Base-by-base conservation (phyloP, 139 green algal genomes). In the Ulvella scutata region DNA sequence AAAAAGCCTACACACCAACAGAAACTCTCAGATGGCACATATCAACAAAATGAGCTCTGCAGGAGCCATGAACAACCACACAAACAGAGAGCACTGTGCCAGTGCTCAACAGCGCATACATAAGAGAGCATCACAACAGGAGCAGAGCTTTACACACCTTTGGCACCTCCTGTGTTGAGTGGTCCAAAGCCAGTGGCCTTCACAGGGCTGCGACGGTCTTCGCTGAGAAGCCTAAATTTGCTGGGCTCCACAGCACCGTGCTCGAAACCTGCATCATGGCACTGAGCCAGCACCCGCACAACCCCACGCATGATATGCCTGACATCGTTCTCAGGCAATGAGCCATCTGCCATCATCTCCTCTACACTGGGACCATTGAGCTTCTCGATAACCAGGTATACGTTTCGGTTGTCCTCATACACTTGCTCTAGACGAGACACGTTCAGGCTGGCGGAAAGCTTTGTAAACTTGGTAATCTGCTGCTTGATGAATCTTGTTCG, bases 341-440 rank as follows among this genome's bases (percentile, higher is more conserved):
- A 23, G 44, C 44, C 10, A 62, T 62, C 44, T 23, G 33, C 7
- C n/a, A 26, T 31, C 9, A 62, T 28, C 44, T 62, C 44, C n/a
- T 23, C 44, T 4, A 62, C n/a, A 6, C 9, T 36, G 29, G 44
- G 44, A 4, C 44, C 44, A 28, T 26, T 62, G 44, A 23, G 33
- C 44, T 62, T 62, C 44, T 62, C 44, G n/a, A 62, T 62, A 13
- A 62, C 44, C n/a, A 62, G 44, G 44, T 62, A 62, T 26, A 62
- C 44, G 13, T 62, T 23, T 6, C n/a, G 29, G 44, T 23, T 6
- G 33, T 62, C 44, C 33, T 62, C 44, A 20, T 62, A 62, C 4
- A 62, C 10, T 26, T 62, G 44, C 44, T 62, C 44, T 9, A 62
- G 44, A 23, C 44, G 29, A 33, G 44, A 23, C 29, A 62, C 44